A percentile compares a stretch with the other conserved stretches of the same genome.
Conservation (phyloP, 2,329 filamentous ascomycete species). For the Gnomoniopsis sp. region DNA sequence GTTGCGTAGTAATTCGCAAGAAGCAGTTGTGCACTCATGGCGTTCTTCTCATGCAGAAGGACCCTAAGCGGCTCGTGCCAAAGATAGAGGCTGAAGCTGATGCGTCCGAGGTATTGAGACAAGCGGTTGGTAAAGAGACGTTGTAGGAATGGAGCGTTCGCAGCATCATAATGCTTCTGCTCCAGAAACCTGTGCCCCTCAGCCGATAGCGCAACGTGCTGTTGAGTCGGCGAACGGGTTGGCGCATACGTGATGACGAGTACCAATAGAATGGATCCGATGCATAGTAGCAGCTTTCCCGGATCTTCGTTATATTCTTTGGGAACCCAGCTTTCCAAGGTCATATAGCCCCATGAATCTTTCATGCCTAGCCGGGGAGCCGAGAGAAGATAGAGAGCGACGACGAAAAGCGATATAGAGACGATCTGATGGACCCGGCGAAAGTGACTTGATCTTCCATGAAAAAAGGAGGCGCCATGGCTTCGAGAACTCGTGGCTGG, state of each 20-base stretch:
- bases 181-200: background rate
- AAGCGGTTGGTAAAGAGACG: constrained; percentile 22
- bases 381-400: constrained; percentile 3
- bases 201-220: background rate
- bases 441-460: background rate
- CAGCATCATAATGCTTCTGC: background rate
- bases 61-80: constrained; percentile 18
- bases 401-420: background rate
- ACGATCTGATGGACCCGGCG: background rate
- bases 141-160: constrained; percentile 16
- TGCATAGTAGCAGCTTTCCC: background rate
- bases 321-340: background rate
- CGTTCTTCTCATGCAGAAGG: background rate
- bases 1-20: background rate
- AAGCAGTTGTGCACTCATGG: background rate
- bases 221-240: background rate
- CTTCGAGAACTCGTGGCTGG: background rate
- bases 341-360: background rate
- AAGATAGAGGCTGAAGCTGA: constrained; percentile 24
- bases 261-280: constrained; percentile 17
- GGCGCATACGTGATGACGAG: constrained; percentile 22
- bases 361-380: constrained; percentile 6
- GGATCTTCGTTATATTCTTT: background rate
- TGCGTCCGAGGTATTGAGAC: constrained; percentile 22
- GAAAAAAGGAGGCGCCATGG: background rate